Percentiles rank a stretch among this genome's conserved stretches.
These are phyloP conservation scores for Larix kaempferi DNA, from an alignment of 75 land plant genomes.

Conservation along the genomic window DNA sequence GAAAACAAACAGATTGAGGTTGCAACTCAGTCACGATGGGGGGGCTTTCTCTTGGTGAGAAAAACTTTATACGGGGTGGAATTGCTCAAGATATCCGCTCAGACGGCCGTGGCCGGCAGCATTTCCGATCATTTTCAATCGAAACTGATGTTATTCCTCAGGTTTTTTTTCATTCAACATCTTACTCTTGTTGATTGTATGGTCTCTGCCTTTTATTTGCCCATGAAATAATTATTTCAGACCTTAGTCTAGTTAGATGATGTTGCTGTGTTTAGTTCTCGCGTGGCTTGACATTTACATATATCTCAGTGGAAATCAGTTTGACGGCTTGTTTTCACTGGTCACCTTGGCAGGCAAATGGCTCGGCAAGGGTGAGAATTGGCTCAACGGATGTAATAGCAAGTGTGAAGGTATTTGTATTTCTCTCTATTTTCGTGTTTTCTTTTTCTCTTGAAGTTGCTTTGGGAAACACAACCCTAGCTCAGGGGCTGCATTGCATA, in stretches of 20 bases:
- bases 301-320: not conserved
- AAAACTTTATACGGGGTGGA: conserved; percentile 74
- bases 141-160: conserved; percentile 86
- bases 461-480: too few relatives aligned
- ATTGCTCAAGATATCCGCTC: conserved; percentile 76
- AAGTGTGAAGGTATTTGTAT: conserved; percentile 71
- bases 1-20: too few relatives aligned
- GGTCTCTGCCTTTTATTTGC: not conserved
- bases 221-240: not conserved
- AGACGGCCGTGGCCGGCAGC: conserved; percentile 78
- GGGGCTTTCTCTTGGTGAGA: conserved; percentile 68
- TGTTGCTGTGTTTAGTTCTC: not conserved
- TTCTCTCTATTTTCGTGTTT: not conserved
- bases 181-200: too few relatives aligned
- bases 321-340: conserved; percentile 2
- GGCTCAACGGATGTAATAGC: conserved; percentile 95
- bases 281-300: not conserved
- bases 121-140: conserved; percentile 70
- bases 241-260: not conserved
- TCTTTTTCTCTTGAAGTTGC: too few relatives aligned
- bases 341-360: conserved; percentile 62
- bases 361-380: conserved; percentile 80
- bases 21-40: conserved; percentile 28
- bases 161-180: conserved; percentile 27
- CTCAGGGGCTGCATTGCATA: too few relatives aligned